Base-by-base conservation (phyloP, 208 protist species). In the Leishmania mexicana region DNA sequence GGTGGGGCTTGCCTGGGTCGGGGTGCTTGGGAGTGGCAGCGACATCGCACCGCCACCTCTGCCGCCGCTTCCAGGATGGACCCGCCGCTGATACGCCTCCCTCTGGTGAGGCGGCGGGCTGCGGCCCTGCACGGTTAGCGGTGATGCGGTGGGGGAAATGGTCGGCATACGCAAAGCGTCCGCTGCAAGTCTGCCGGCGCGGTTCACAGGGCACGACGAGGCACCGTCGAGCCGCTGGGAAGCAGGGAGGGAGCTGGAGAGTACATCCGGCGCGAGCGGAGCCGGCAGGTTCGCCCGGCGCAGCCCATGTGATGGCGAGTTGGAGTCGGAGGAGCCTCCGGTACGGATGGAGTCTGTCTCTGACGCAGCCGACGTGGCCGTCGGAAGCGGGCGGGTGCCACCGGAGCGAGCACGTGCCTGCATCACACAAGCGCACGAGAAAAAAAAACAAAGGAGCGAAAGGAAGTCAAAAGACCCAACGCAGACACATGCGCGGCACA, bases 331-430 rank as follows among this genome's bases (percentile, higher is more conserved):
- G n/a, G 58, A 60, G 75, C 75, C 47, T 24, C 75, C 60, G 54
- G 75, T 68, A 60, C 57, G 75, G 54, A 67, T 15, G 13, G 75
- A 67, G n/a, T 47, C 17, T 45, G 75, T 40, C 71, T 75, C 47
- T 28, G 71, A 40, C n/a, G 42, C 15, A 17, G 71, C 8, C 47
- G 21, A 42, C n/a, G 71, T 53, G 11, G n/a, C 15, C 35, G 71
- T 47, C 67, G 45, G 71, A 28, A 75, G 71, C 11, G 71, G 15
- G 24, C 71, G 71, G 47, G 71, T 40, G 71, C 47, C 71, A 38
- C 71, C 47, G 19, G 73, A 71, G 49, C 76, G 76, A 6, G 81
- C 77, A 57, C 76, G 81, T 3, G 76, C 65, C 68, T 84, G 80
- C 82, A 85, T 85, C n/a, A 13, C 13, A 57, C 76, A 21, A n/a